phyloP scores from a whole-genome alignment of 2,329 filamentous ascomycete species.

The Tolypocladium amazonense region DNA sequence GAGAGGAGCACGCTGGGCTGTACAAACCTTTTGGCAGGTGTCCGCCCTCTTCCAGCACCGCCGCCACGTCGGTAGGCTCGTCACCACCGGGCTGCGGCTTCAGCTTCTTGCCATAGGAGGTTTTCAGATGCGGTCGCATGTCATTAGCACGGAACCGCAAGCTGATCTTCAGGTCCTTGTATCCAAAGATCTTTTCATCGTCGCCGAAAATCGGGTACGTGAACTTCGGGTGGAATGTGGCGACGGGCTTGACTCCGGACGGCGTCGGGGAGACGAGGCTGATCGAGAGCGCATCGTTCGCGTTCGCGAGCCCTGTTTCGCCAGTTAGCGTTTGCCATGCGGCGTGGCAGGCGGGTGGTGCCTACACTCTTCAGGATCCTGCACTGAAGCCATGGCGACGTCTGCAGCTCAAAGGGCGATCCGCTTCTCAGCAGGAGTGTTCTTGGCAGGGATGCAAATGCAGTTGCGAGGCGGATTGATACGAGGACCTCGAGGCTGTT shows the following conservation, averaged over 20 bases:
- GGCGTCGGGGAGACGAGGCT: slow-evolving; percentile 43
- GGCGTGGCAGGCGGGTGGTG: neutral
- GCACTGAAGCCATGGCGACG: slow-evolving; percentile 17
- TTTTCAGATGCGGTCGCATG: slow-evolving; percentile 65
- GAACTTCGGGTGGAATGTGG: slow-evolving; percentile 72
- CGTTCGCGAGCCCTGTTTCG: slow-evolving; percentile 43
- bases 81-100: slow-evolving; percentile 51
- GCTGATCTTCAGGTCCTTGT: slow-evolving; percentile 68
- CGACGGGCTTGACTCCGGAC: slow-evolving; percentile 42
- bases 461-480: neutral
- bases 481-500: neutral
- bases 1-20: neutral
- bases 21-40: slow-evolving; percentile 54
- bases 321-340: neutral
- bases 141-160: slow-evolving; percentile 59
- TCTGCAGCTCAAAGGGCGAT: neutral
- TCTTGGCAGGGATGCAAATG: neutral
- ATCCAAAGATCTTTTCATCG: slow-evolving; percentile 86
- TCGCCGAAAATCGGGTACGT: slow-evolving; percentile 91
- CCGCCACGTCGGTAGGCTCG: slow-evolving; percentile 58
- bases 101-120: slow-evolving; percentile 64
- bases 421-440: neutral
- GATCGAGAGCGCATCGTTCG: slow-evolving; percentile 53
- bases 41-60: slow-evolving; percentile 48
- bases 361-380: slow-evolving; percentile 23